Conservation (phyloP, 345 rosid species). For the Eucalyptus paniculata region DNA sequence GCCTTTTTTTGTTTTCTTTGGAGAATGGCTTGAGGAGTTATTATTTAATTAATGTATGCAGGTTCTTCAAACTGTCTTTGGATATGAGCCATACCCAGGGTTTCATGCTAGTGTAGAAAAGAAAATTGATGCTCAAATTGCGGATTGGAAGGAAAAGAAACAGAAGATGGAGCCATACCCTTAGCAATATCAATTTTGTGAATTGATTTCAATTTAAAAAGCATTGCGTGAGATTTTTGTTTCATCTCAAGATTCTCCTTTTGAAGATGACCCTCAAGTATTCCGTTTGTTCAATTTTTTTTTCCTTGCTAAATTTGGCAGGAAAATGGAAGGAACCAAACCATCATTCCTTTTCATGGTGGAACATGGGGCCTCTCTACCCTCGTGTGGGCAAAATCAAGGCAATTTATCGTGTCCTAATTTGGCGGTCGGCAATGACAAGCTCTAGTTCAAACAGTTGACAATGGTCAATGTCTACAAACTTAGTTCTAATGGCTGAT, state of each 20-base stretch:
- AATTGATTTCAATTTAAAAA: background rate
- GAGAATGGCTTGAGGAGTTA: background rate
- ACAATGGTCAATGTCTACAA: background rate
- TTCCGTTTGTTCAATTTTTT: background rate
- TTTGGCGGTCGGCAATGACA: background rate
- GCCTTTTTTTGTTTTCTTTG: background rate
- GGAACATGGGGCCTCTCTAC: background rate
- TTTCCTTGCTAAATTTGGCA: background rate
- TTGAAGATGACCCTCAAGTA: background rate
- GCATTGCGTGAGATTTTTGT: background rate
- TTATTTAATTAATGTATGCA: background rate
- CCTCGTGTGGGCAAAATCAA: background rate
- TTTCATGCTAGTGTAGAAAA: conserved; percentile 52
- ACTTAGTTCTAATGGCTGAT: background rate
- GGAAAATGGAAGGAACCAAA: background rate
- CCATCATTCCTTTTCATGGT: background rate
- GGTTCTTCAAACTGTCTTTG: conserved; percentile 45
- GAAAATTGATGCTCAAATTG: conserved; percentile 40
- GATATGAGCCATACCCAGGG: conserved; percentile 82
- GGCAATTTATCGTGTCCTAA: background rate
- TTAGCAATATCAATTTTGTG: background rate
- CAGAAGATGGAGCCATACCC: conserved; percentile 7
- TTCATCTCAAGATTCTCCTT: background rate
- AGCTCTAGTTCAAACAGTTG: background rate
- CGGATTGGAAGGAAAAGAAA: conserved; percentile 42